Evolutionary conservation across 768 basidiomycete genomes (phyloP).

Genomic region (Mycena crocata): DNA sequence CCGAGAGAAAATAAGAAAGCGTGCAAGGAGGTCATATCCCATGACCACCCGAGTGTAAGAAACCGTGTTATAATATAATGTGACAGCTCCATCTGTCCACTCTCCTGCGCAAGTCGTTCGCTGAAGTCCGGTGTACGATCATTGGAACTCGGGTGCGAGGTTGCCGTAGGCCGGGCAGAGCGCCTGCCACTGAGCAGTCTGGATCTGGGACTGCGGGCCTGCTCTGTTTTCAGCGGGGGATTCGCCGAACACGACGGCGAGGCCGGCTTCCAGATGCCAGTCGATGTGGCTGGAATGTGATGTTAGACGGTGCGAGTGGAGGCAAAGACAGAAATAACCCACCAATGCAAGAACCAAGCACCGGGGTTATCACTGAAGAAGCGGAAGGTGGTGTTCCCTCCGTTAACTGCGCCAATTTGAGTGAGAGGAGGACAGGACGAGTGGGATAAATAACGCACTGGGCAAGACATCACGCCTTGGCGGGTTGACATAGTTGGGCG

Average conservation of each 20-base stretch:
- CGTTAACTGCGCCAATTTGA: slow-evolving; percentile 39
- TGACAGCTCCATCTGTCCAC: too few species aligned
- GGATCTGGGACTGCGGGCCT: slow-evolving; percentile 45
- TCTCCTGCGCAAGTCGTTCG: too few species aligned
- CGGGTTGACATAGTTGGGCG: slow-evolving; percentile 19
- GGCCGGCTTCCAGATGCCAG: slow-evolving; percentile 51
- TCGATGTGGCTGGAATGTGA: slow-evolving; percentile 44
- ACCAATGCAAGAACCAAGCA: slow-evolving; percentile 64
- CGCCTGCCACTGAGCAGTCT: slow-evolving; percentile 43
- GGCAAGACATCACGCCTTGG: slow-evolving; percentile 17
- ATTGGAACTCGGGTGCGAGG: slow-evolving; percentile 42
- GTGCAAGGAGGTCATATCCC: too few species aligned
- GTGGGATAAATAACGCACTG: slow-evolving; percentile 19
- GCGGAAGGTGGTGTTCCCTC: slow-evolving; percentile 50
- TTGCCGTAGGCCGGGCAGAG: slow-evolving; percentile 44
- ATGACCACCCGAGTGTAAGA: too few species aligned
- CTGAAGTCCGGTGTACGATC: neutral
- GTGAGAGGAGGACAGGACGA: neutral
- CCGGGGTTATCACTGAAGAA: slow-evolving; percentile 67
- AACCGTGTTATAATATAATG: too few species aligned
- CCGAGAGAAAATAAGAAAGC: neutral
- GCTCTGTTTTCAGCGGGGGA: slow-evolving; percentile 40
- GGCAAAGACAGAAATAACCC: neutral
- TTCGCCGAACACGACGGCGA: slow-evolving; percentile 49
- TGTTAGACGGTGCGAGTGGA: neutral